Base-by-base conservation (phyloP, 768 basidiomycete species). In the Mycena crocata region DNA sequence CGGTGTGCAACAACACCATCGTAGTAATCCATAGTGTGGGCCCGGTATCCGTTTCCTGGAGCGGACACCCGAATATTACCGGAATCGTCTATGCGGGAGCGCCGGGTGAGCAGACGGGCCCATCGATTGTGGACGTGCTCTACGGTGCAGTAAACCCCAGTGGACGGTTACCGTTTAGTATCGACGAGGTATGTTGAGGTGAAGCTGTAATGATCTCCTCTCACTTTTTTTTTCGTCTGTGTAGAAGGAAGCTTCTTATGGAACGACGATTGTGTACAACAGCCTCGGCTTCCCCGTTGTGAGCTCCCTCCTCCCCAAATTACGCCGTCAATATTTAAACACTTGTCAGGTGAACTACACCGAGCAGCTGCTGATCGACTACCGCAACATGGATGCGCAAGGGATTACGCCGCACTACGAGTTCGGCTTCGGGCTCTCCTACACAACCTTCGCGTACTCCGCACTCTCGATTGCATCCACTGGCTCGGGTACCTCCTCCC, bases 1-100 rank as follows among this genome's bases (percentile, higher is more conserved):
- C 86, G 5, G 84, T 87, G 1, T 90, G 90, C 78, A 86, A 82
- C 69, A 93, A 93, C 76, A 94, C 92, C 9, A 85, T 96, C 61
- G 95, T 93, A 30, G 86, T 96, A n/a, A 80, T 92, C 3, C 90
- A 94, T 76, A 88, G 88, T 14, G 92, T 94, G 39, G 94, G 94
- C 4, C 90, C 91, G 0, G 84, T 93, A 4, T 74, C 86, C 19
- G 85, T 94, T 74, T 74, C 82, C 9, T 95, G 93, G 93, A 90
- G 89, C 40, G 82, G 85, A 21, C 86, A 95, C 66, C 89, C 92
- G 6, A 95, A 95, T 66, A 85, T 90, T 69, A 89, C 89, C 8
- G 88, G 81, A 8, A 66, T 89, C 19, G 21, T 63, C 1, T 63
- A 55, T n/a, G 54, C 52, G 0, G 62, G 62, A 3, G 66, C 66